These are phyloP conservation scores for Agrocybe pediades DNA, from an alignment of 768 basidiomycete species.

Conservation along the genomic window DNA sequence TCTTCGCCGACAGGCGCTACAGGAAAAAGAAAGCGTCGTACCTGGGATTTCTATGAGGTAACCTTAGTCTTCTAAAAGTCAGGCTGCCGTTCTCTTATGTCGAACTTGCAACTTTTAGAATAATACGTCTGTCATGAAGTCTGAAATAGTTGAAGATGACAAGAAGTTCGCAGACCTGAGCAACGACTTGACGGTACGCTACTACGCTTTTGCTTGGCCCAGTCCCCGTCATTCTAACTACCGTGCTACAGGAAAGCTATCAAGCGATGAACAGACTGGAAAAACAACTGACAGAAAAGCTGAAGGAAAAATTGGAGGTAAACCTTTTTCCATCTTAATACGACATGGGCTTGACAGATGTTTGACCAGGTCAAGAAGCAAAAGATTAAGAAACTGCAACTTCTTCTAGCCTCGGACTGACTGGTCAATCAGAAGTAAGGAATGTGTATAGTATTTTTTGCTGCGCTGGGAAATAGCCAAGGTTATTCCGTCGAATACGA, in stretches of 20 bases:
- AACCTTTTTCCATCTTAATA: background rate
- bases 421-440: too few species aligned
- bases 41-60: background rate
- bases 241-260: background rate
- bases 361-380: slow-evolving; percentile 1
- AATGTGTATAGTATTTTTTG: too few species aligned
- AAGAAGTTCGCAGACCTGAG: background rate
- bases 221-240: background rate
- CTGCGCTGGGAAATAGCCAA: too few species aligned
- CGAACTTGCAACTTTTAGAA: background rate
- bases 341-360: background rate
- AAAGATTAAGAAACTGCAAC: background rate
- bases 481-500: too few species aligned
- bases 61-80: background rate
- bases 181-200: background rate
- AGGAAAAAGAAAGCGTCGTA: background rate
- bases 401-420: background rate
- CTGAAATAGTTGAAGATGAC: background rate
- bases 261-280: background rate
- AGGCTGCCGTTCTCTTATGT: background rate
- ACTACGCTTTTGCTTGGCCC: background rate
- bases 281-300: background rate
- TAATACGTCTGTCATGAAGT: background rate
- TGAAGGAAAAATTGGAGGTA: slow-evolving; percentile 8
- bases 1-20: background rate